These are phyloP conservation scores for Candida sonorensis DNA, from an alignment of 805 yeast species.

Conservation along the genomic window DNA sequence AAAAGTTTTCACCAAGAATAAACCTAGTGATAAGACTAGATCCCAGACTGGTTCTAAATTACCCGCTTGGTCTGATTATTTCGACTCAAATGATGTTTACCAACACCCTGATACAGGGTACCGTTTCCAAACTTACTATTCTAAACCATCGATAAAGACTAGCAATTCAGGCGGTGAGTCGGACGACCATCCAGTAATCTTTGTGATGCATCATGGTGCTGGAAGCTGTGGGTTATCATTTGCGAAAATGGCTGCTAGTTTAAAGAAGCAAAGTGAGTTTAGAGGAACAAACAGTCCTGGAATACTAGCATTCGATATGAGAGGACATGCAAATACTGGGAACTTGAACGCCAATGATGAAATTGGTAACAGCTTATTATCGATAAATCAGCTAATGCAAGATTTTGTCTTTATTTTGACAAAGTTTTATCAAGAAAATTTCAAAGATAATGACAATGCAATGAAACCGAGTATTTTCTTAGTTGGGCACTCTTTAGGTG, in stretches of 20 bases:
- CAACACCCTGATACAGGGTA: conserved; percentile 19
- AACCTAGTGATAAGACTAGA: not conserved
- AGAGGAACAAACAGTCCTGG: conserved; percentile 42
- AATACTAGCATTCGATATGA: conserved; percentile 63
- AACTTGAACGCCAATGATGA: conserved; percentile 12
- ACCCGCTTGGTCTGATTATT: conserved; percentile 31
- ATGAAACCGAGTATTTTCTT: conserved; percentile 40
- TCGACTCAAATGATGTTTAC: conserved; percentile 23
- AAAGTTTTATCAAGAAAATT: conserved; percentile 26
- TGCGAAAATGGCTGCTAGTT: conserved; percentile 41
- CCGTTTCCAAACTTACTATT: conserved; percentile 49
- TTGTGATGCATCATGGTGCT: conserved; percentile 89
- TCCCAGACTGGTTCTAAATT: too few species aligned
- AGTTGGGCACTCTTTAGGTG: conserved; percentile 92
- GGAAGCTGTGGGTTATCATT: conserved; percentile 85
- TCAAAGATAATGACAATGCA: conserved; percentile 6
- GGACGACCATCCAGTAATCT: conserved; percentile 41
- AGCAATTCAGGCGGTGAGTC: conserved; percentile 1
- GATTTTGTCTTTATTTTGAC: conserved; percentile 52
- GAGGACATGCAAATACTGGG: conserved; percentile 74
- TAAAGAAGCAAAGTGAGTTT: conserved; percentile 31
- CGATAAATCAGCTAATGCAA: conserved; percentile 42
- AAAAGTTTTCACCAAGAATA: not conserved
- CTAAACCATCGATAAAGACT: conserved; percentile 35
- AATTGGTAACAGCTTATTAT: conserved; percentile 27